phyloP scores from a whole-genome alignment of 352 stramenopile species.

The Blastocystis sp. region DNA sequence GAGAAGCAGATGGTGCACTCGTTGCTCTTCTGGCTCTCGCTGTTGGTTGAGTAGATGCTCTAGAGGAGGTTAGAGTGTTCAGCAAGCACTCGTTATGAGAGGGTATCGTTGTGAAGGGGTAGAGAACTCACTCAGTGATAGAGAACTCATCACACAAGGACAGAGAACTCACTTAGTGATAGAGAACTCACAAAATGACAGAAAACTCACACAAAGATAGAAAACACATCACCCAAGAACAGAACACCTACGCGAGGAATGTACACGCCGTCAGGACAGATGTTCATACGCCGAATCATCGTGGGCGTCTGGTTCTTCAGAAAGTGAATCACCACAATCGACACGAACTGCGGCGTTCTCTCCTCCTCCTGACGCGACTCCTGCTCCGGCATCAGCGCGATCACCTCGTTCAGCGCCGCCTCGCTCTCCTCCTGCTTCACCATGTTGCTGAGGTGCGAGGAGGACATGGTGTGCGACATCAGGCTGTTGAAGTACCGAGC shows the following conservation, averaged over 20 bases:
- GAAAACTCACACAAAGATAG: too few species aligned
- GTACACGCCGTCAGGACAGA: constrained; percentile 41
- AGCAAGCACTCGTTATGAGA: too few species aligned
- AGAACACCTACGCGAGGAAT: constrained; percentile 22
- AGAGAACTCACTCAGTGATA: too few species aligned
- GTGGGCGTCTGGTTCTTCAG: constrained; percentile 19
- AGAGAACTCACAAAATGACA: too few species aligned
- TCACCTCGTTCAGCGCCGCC: not conserved
- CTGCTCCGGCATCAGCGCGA: not conserved
- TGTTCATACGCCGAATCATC: constrained; percentile 54
- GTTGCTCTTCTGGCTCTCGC: constrained; percentile 47
- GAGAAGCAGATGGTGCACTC: constrained; percentile 71
- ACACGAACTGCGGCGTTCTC: constrained; percentile 21
- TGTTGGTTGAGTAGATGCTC: constrained; percentile 54
- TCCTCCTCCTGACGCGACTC: not conserved
- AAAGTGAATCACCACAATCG: constrained; percentile 64
- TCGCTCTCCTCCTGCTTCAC: not conserved
- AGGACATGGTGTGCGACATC: not conserved
- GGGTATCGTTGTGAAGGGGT: too few species aligned
- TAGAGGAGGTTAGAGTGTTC: too few species aligned
- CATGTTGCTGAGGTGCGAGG: not conserved
- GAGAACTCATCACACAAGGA: too few species aligned
- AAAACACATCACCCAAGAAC: not conserved
- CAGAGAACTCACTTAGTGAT: too few species aligned
- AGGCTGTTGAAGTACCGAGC: not conserved